Percentiles rank a stretch among this genome's conserved stretches.
Conservation (phyloP, 768 basidiomycete species). For the Neoboletus brunneissimus region DNA sequence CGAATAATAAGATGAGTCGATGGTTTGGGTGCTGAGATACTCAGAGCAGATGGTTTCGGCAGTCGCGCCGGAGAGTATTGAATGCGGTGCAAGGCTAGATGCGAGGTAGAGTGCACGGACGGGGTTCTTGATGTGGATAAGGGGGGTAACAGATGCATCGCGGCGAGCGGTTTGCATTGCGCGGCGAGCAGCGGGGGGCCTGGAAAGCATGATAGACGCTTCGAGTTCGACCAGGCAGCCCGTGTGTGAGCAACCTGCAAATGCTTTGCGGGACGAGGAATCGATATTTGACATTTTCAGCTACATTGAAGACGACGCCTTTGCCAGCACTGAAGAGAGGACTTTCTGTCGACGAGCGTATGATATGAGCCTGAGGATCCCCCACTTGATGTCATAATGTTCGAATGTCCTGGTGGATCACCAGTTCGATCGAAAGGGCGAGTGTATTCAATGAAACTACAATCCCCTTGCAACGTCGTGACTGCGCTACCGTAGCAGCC, state of each 20-base stretch:
- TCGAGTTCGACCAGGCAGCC: slow-evolving; percentile 65
- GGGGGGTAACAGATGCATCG: slow-evolving; percentile 60
- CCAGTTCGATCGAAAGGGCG: not conserved
- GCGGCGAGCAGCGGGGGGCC: slow-evolving; percentile 60
- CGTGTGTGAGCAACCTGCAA: not conserved
- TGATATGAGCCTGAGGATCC: too few relatives aligned
- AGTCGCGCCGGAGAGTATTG: slow-evolving; percentile 63
- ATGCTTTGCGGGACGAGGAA: not conserved
- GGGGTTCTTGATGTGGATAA: slow-evolving; percentile 71
- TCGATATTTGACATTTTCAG: slow-evolving; percentile 59
- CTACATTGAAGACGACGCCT: slow-evolving; percentile 80
- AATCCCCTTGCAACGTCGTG: too few relatives aligned
- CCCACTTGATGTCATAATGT: not conserved
- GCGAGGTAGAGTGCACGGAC: slow-evolving; percentile 67
- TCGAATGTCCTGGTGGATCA: too few relatives aligned
- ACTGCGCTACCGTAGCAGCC: slow-evolving; percentile 84
- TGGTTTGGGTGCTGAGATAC: slow-evolving; percentile 50
- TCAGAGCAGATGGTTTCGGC: slow-evolving; percentile 61
- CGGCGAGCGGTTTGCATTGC: slow-evolving; percentile 56
- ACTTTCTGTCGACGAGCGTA: slow-evolving; percentile 45
- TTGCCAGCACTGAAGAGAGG: slow-evolving; percentile 78
- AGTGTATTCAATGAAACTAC: not conserved
- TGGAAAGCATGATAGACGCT: slow-evolving; percentile 75
- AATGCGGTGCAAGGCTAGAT: slow-evolving; percentile 59
- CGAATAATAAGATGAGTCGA: slow-evolving; percentile 76